Base-by-base conservation (phyloP, 1,284 basidiomycete genomes). In the Rhodotorula mucilaginosa region DNA sequence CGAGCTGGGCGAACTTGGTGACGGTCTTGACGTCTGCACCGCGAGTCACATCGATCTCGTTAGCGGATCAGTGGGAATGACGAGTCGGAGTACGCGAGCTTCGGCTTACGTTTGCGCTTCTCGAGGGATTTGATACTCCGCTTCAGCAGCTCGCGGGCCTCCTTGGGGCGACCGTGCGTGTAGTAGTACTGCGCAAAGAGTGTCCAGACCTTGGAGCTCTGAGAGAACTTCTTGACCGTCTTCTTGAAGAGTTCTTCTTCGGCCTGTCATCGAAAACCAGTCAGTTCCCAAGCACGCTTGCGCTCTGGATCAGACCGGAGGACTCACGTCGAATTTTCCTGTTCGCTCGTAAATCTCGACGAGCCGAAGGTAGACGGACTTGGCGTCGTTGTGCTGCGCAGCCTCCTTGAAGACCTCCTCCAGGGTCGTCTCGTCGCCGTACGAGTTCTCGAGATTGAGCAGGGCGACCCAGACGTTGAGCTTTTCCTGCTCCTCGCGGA, bases 381-480 rank as follows among this genome's bases (percentile, higher is more conserved):
- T 92, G 2, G 94, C 90, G 78, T 99, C 96, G 79, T 97, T 97
- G 61, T 90, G 87, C 70, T 90, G 87, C 10, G 87, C 88, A 10
- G 96, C 97, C 78, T 99, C 93, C 80, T 90, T 92, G 86, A 98
- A 97, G 1, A 88, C 85, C 48, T 84, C 80, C 61, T 95, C 92
- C 54, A 93, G 81, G 2, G 86, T 87, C 76, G 93, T 88, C 51
- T 91, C 88, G 18, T 89, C 91, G 4, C 97, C 97, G 80, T 96
- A 98, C 8, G 89, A 85, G 79, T 97, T 95, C 84, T 99, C 97
- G 78, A 99, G 81, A 80, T 99, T 99, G 73, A 99, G 87, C 64
- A 97, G 82, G 5, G 96, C 96, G 80, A 97, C 92, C 97, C 97
- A 99, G 34, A 99, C 89, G 79, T 99, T 99, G 78, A 98, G 83